Evolutionary conservation across 1,284 basidiomycete genomes (phyloP), one percentile per base, ranked within the genome.

Genomic region (Xerocomus subilludens): DNA sequence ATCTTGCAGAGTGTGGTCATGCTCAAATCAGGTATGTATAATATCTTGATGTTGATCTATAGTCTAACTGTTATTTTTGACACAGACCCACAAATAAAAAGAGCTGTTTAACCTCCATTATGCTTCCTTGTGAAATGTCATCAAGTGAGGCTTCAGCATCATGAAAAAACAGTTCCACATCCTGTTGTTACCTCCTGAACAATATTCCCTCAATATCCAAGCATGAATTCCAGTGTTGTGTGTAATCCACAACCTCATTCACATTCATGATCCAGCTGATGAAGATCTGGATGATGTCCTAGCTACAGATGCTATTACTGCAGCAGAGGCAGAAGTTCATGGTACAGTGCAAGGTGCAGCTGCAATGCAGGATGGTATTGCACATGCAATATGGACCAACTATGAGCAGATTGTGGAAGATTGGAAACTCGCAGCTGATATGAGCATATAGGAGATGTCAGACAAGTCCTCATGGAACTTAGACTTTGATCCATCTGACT

Each of bases 1-100:
- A 74, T 16, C 49, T 73, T 32, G 63, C 56, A 2, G 66, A 74
- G 14, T 73, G 56, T 65, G 55, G 35, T n/a, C 38, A 4, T 2
- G 47, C 65, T 23, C 9, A 49, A 20, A 25, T 20, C 27, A 55
- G 53, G 27, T 42, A 16, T 9, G 38, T 42, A 16, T 16, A 42
- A 42, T 42, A 16, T 42, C 38, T 10, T 42, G 38, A 42, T 42
- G 38, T 42, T 42, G 9, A 42, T 42, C 38, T 42, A 16, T n/a
- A 42, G 9, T 42, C 38, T 42, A 42, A 42, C 38, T 42, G 16
- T 42, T 42, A 16, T 42, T 42, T 42, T 42, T 16, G 16, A 42
- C 38, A 42, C 38, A 42, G 38, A 42, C n/a, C 56, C 35, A 13
- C 20, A 58, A 58, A 58, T 27, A 21, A 21, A 58, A 27, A 36